Conservation (phyloP, 179 eudicot species). For the Vitellaria paradoxa region DNA sequence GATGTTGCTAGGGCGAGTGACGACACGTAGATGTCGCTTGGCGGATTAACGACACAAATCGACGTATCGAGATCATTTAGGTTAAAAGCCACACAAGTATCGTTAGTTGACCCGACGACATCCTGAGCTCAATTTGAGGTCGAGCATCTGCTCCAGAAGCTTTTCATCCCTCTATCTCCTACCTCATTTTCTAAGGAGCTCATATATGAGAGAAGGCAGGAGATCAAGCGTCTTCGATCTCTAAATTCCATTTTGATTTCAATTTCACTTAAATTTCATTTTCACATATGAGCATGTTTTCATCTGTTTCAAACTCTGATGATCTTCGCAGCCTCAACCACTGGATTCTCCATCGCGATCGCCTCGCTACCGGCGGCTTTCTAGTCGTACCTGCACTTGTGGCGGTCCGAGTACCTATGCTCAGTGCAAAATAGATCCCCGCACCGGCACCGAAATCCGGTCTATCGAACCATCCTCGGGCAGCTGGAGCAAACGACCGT, state of each 20-base stretch:
- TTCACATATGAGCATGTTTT: conserved; percentile 5
- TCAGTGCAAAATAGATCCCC: conserved; percentile 58
- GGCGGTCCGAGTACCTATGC: conserved; percentile 72
- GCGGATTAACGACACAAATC: no score
- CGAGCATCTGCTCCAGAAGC: no score
- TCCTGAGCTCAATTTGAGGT: no score
- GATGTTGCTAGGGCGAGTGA: no score
- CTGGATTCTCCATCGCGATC: conserved; percentile 69
- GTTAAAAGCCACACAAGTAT: no score
- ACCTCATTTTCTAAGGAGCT: background rate
- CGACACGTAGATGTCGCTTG: no score
- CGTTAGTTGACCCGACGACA: no score
- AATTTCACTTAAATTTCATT: background rate
- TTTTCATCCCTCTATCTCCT: background rate
- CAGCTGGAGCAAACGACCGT: conserved; percentile 65
- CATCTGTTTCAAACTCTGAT: no score
- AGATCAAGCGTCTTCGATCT: conserved; percentile 6
- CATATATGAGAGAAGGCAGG: background rate
- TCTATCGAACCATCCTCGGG: conserved; percentile 51
- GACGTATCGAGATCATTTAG: no score
- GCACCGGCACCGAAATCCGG: conserved; percentile 70
- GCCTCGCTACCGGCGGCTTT: conserved; percentile 57
- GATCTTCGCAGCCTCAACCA: conserved; percentile 68
- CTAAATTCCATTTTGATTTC: no score
- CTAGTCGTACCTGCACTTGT: conserved; percentile 62